These are phyloP conservation scores for Penicillium italicum DNA, from an alignment of 2,329 filamentous ascomycete genomes.

Conservation along the genomic window DNA sequence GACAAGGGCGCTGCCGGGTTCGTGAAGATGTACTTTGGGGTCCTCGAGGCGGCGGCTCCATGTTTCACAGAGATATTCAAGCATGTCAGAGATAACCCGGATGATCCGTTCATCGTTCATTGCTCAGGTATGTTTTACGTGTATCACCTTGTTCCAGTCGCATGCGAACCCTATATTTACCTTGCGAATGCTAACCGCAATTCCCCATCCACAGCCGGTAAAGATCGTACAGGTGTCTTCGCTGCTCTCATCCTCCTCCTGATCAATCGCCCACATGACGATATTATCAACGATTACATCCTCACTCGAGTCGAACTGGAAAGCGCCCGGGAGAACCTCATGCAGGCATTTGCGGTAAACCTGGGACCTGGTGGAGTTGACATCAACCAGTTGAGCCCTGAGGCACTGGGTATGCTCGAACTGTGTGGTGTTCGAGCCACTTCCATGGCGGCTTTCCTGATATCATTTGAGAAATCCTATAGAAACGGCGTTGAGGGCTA, in stretches of 20 bases:
- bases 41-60: slow-evolving; percentile 60
- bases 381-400: slow-evolving; percentile 13
- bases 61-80: slow-evolving; percentile 59
- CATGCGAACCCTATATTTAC: neutral
- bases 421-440: slow-evolving; percentile 24
- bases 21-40: slow-evolving; percentile 63
- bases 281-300: slow-evolving; percentile 63
- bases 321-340: slow-evolving; percentile 21
- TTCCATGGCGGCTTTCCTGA: slow-evolving; percentile 27
- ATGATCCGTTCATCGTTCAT: slow-evolving; percentile 60
- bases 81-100: slow-evolving; percentile 51
- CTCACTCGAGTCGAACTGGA: slow-evolving; percentile 27
- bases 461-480: slow-evolving; percentile 20
- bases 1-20: slow-evolving; percentile 61
- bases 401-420: slow-evolving; percentile 24
- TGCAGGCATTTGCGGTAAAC: slow-evolving; percentile 16
- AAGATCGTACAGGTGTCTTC: slow-evolving; percentile 73
- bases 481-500: slow-evolving; percentile 24
- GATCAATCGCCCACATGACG: slow-evolving; percentile 56
- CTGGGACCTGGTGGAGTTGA: slow-evolving; percentile 10
- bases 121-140: slow-evolving; percentile 45
- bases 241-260: slow-evolving; percentile 64
- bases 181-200: neutral
- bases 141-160: neutral
- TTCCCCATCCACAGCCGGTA: slow-evolving; percentile 57